Evolutionary conservation across 1,284 basidiomycete species (phyloP).

Genomic region (Rhodotorula sp.): DNA sequence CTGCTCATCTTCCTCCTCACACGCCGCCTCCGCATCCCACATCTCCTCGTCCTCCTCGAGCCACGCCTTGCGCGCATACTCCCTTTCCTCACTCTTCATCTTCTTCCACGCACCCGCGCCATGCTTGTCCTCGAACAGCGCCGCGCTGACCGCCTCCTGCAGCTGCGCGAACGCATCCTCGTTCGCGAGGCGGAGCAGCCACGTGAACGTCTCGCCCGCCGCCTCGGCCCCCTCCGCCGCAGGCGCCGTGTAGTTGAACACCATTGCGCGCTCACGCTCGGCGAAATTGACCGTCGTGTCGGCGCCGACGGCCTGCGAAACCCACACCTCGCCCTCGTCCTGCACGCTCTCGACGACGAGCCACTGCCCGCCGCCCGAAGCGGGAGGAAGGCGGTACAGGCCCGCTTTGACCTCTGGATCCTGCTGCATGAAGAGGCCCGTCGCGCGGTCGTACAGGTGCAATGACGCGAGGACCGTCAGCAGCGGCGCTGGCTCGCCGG

Average conservation of each 20-base stretch:
- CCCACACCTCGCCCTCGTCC: slow-evolving; percentile 56
- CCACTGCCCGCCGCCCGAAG: slow-evolving; percentile 53
- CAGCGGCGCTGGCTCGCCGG: slow-evolving; percentile 17
- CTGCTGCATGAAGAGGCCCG: slow-evolving; percentile 71
- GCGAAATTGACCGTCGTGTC: slow-evolving; percentile 73
- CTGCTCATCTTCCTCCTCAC: slow-evolving; percentile 55
- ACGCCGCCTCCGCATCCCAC: slow-evolving; percentile 52
- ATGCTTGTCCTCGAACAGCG: slow-evolving; percentile 66
- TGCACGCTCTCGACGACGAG: slow-evolving; percentile 59
- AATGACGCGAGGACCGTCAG: slow-evolving; percentile 55
- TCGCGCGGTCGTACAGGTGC: slow-evolving; percentile 71
- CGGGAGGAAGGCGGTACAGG: slow-evolving; percentile 45
- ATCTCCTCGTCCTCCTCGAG: slow-evolving; percentile 45
- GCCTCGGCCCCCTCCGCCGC: background rate
- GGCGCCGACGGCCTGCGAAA: slow-evolving; percentile 52
- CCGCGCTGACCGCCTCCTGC: slow-evolving; percentile 69
- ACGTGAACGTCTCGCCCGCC: slow-evolving; percentile 39
- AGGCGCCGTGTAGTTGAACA: slow-evolving; percentile 42
- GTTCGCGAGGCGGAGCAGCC: slow-evolving; percentile 39
- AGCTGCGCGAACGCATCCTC: slow-evolving; percentile 26
- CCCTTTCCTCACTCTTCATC: slow-evolving; percentile 64
- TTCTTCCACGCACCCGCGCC: slow-evolving; percentile 44
- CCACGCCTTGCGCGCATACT: slow-evolving; percentile 51
- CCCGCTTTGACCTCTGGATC: slow-evolving; percentile 62
- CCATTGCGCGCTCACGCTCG: slow-evolving; percentile 47